Evolutionary conservation across 768 basidiomycete species (phyloP).

Genomic region (Gymnopilus dilepis): DNA sequence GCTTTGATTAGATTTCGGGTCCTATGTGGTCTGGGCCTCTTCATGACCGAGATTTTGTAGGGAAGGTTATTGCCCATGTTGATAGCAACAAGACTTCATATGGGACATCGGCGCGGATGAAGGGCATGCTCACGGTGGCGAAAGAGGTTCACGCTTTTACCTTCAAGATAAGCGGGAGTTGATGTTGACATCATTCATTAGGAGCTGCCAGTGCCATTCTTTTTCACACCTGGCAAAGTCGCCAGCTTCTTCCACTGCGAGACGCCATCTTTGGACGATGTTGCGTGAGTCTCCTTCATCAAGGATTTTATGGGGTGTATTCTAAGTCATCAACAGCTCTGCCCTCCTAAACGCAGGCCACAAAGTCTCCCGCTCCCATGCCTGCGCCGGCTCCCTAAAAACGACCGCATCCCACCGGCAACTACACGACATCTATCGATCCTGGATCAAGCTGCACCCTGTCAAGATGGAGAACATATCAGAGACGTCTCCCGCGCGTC

Average conservation of each 20-base stretch:
- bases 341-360: slow-evolving; percentile 89
- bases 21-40: slow-evolving; percentile 97
- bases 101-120: slow-evolving; percentile 84
- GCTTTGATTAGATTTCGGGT: slow-evolving; percentile 70
- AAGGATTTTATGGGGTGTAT: not conserved
- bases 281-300: slow-evolving; percentile 60
- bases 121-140: slow-evolving; percentile 93
- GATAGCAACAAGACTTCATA: slow-evolving; percentile 67
- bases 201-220: slow-evolving; percentile 83
- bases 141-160: slow-evolving; percentile 56
- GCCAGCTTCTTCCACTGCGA: slow-evolving; percentile 83
- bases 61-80: slow-evolving; percentile 76
- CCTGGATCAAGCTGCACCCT: slow-evolving; percentile 83
- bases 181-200: slow-evolving; percentile 32
- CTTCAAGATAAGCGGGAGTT: not conserved
- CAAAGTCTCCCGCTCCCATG: slow-evolving; percentile 89
- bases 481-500: slow-evolving; percentile 69
- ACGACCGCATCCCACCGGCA: slow-evolving; percentile 76
- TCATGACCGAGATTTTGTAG: slow-evolving; percentile 77
- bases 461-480: slow-evolving; percentile 86
- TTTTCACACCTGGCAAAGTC: slow-evolving; percentile 83
- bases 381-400: slow-evolving; percentile 87
- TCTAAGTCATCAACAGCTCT: slow-evolving; percentile 54
- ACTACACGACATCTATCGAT: slow-evolving; percentile 83
- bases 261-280: slow-evolving; percentile 75